Evolutionary conservation across 192 early-diverging fungal species (phyloP).

Genomic region (Coemansia erecta): DNA sequence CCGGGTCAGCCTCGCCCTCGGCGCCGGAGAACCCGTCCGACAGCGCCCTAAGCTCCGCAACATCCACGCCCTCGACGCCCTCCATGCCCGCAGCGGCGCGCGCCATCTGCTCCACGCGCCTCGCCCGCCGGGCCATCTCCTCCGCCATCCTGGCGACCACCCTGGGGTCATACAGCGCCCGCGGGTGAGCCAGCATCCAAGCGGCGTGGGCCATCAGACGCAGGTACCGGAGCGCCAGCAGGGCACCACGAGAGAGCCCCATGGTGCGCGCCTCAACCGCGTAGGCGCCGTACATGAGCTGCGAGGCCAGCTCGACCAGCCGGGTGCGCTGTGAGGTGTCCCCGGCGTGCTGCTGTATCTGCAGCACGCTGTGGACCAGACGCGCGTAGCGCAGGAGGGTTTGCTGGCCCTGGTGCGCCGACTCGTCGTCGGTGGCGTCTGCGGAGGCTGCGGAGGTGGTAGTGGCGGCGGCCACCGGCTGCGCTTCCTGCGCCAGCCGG

Average conservation of each 20-base stretch:
- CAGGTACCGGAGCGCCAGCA: slow-evolving; percentile 17
- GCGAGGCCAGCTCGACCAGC: slow-evolving; percentile 14
- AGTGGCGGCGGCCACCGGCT: no score
- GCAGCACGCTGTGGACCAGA: neutral
- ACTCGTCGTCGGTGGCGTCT: neutral
- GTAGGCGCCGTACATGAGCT: slow-evolving; percentile 29
- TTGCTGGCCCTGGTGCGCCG: neutral
- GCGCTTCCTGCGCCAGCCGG: neutral
- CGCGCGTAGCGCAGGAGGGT: slow-evolving; percentile 19
- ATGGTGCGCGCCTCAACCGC: slow-evolving; percentile 23
- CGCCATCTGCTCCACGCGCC: slow-evolving; percentile 3
- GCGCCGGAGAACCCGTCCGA: neutral
- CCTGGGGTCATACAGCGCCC: slow-evolving; percentile 10
- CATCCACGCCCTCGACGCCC: neutral
- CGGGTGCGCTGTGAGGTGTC: slow-evolving; percentile 1
- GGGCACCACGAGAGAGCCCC: slow-evolving; percentile 23
- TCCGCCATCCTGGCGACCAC: slow-evolving; percentile 20
- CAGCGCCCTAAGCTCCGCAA: slow-evolving; percentile 8
- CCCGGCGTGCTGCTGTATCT: slow-evolving; percentile 2
- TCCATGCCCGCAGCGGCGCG: no score
- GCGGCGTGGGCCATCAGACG: slow-evolving; percentile 37
- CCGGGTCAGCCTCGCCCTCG: no score
- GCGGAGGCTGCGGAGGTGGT: no score
- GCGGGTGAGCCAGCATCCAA: slow-evolving; percentile 24
- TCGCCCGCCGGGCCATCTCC: slow-evolving; percentile 23